Percentiles rank a stretch among this genome's conserved stretches.
Evolutionary conservation across 805 yeast genomes (phyloP).

Genomic region (Alloascoidea hylecoeti): DNA sequence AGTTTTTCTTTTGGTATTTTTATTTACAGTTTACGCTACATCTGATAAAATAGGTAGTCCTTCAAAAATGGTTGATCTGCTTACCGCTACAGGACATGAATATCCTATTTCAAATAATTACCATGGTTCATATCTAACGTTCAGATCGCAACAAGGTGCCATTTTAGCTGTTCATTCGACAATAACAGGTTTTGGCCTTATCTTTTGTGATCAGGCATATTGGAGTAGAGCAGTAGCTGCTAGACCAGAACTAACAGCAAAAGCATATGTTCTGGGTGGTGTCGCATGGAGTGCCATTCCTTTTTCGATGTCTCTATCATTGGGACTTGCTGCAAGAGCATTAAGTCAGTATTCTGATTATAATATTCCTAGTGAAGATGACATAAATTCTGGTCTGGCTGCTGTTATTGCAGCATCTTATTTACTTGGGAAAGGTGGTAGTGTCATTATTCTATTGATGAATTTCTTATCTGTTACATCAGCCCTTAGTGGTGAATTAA

Average conservation of each 20-base stretch:
- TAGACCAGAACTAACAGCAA: constrained; percentile 23
- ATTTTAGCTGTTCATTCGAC: constrained; percentile 5
- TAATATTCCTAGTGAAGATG: not conserved
- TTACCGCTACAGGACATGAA: constrained; percentile 19
- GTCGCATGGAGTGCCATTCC: constrained; percentile 31
- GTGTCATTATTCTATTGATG: constrained; percentile 58
- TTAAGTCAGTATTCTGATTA: not conserved
- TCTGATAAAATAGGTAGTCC: constrained; percentile 29
- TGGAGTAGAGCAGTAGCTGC: constrained; percentile 29
- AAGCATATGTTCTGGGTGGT: constrained; percentile 31
- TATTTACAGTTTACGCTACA: constrained; percentile 20
- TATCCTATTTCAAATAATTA: constrained; percentile 44
- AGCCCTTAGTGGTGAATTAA: constrained; percentile 77
- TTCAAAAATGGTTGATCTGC: constrained; percentile 25
- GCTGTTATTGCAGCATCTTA: constrained; percentile 51
- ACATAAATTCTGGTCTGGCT: constrained; percentile 40
- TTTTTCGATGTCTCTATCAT: constrained; percentile 17
- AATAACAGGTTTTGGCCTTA: constrained; percentile 22
- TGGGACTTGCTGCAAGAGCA: constrained; percentile 15
- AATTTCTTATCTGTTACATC: constrained; percentile 81
- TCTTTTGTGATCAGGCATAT: constrained; percentile 18
- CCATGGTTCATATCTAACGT: constrained; percentile 59
- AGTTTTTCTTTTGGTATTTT: constrained; percentile 19
- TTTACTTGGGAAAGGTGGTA: constrained; percentile 73
- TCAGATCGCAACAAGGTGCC: not conserved